phyloP scores from a whole-genome alignment of 2,329 filamentous ascomycete genomes.

The Sarocladium oryzae region DNA sequence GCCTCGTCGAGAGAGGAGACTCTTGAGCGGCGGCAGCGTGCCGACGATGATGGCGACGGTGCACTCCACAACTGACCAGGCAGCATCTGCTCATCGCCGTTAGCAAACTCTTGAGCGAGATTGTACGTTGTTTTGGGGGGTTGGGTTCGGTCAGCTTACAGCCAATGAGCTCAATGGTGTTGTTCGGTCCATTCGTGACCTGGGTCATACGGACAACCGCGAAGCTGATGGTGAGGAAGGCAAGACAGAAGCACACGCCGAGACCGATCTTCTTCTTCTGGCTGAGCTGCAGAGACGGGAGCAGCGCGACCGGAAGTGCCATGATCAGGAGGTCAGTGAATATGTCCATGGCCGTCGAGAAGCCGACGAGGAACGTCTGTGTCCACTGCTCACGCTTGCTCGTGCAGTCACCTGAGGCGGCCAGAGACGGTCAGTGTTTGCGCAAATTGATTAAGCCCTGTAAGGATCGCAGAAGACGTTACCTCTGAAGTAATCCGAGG shows the following conservation, averaged over 20 bases:
- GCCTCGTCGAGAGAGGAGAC: conserved; percentile 8
- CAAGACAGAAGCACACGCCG: conserved; percentile 13
- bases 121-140: not conserved
- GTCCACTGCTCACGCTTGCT: not conserved
- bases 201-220: conserved; percentile 14
- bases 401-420: not conserved
- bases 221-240: conserved; percentile 13
- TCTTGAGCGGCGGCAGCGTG: conserved; percentile 14
- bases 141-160: not conserved
- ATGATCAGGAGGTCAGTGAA: conserved; percentile 14
- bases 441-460: no score
- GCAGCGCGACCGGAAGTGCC: conserved; percentile 12
- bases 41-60: conserved; percentile 14
- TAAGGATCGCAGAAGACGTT: not conserved
- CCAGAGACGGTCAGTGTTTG: no score
- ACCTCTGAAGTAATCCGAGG: not conserved
- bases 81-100: not conserved
- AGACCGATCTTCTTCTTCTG: conserved; percentile 13
- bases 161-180: not conserved
- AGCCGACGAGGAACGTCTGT: conserved; percentile 8
- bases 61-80: conserved; percentile 13
- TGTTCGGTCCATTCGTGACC: not conserved
- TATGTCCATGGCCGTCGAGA: conserved; percentile 9
- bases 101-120: not conserved
- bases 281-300: conserved; percentile 10